Evolutionary conservation across 345 rosid genomes (phyloP).

Genomic region (Acer yangbiense): DNA sequence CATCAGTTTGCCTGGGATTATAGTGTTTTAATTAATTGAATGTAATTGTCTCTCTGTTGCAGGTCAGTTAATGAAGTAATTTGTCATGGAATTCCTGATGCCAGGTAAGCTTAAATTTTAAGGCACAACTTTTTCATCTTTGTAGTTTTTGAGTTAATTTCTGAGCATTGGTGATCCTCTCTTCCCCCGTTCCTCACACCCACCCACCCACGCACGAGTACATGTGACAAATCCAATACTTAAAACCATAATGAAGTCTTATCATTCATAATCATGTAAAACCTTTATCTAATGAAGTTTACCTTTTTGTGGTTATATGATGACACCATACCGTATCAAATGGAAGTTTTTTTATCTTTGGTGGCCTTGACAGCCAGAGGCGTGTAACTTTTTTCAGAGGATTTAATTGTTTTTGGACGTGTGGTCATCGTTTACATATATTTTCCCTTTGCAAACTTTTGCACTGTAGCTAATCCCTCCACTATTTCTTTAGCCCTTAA

Average conservation of each 20-base stretch:
- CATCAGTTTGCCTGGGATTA: slow-evolving; percentile 1
- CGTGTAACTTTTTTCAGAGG: background rate
- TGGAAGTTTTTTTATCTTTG: background rate
- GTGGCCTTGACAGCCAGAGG: background rate
- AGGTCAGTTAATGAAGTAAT: slow-evolving; percentile 98
- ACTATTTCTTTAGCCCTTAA: background rate
- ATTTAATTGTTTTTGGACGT: background rate
- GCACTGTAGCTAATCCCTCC: no score
- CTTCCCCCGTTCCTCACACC: background rate
- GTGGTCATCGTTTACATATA: background rate
- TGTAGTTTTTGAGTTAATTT: background rate
- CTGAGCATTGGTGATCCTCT: background rate
- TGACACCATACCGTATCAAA: background rate
- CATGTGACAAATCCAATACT: background rate
- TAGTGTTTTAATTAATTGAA: slow-evolving; percentile 18
- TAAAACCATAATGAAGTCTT: background rate
- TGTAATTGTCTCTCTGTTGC: slow-evolving; percentile 32
- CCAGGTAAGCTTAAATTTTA: slow-evolving; percentile 52
- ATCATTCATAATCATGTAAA: no score
- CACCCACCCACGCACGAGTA: background rate
- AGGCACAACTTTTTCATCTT: background rate
- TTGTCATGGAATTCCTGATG: slow-evolving; percentile 99
- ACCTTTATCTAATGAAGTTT: background rate
- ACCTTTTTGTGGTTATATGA: background rate
- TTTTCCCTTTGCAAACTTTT: background rate